phyloP scores from a whole-genome alignment of 2,329 filamentous ascomycete genomes.

The Penicillium sp. region DNA sequence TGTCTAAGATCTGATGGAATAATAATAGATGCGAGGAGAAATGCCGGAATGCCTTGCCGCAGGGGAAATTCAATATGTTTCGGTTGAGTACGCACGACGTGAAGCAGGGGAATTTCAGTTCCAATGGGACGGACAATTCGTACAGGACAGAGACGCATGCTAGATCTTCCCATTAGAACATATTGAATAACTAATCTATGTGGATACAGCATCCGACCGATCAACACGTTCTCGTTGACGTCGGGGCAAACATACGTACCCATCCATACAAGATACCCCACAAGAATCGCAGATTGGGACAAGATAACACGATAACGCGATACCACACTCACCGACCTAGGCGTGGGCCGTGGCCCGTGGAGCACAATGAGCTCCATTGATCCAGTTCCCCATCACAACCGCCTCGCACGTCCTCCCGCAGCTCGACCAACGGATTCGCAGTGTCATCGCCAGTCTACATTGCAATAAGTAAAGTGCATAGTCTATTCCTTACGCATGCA shows the following conservation, averaged over 20 bases:
- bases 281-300: neutral
- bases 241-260: neutral
- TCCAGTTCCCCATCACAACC: neutral
- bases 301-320: neutral
- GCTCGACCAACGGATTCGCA: conserved; percentile 10
- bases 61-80: neutral
- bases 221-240: neutral
- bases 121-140: too few relatives aligned
- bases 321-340: neutral
- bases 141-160: too few relatives aligned
- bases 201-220: neutral
- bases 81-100: neutral
- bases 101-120: too few relatives aligned
- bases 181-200: neutral
- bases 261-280: neutral
- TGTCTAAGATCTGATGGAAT: conserved; percentile 15
- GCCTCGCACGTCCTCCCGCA: conserved; percentile 9
- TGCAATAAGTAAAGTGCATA: conserved; percentile 16
- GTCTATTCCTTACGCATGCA: conserved; percentile 6
- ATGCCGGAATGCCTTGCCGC: neutral
- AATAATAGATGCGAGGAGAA: conserved; percentile 7
- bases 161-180: neutral
- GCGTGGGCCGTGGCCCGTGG: too few relatives aligned
- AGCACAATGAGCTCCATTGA: neutral
- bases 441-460: conserved; percentile 22